Conservation (phyloP, 1,284 basidiomycete species). For the Blastosporella zonata region DNA sequence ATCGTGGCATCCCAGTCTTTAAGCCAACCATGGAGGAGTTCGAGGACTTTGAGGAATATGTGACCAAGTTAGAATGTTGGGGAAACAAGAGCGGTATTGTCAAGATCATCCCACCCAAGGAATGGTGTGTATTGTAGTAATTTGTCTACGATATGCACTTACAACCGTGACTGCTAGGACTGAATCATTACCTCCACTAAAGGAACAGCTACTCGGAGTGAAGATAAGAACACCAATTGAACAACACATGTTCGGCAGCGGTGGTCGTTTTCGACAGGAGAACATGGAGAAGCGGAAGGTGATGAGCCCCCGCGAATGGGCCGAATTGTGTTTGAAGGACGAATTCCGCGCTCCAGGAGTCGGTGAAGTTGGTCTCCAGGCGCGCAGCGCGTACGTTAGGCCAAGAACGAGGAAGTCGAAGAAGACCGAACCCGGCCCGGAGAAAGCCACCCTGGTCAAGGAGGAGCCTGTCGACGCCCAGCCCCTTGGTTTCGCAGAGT, state of each 20-base stretch:
- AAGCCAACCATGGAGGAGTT: constrained; percentile 89
- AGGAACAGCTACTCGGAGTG: constrained; percentile 65
- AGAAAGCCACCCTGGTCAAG: constrained; percentile 36
- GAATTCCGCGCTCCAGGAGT: constrained; percentile 69
- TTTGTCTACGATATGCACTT: not conserved
- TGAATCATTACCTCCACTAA: constrained; percentile 66
- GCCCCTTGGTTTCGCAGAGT: constrained; percentile 19
- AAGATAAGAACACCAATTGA: constrained; percentile 87
- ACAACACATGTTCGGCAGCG: constrained; percentile 84
- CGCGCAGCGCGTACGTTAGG: constrained; percentile 38
- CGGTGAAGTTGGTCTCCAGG: constrained; percentile 60
- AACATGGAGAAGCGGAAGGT: constrained; percentile 87
- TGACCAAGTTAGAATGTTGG: constrained; percentile 84
- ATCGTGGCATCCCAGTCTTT: constrained; percentile 92
- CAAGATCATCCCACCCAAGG: constrained; percentile 89
- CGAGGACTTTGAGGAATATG: constrained; percentile 84
- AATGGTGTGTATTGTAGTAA: constrained; percentile 70
- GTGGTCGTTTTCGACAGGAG: constrained; percentile 86
- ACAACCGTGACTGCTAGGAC: constrained; percentile 46
- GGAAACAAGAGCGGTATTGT: constrained; percentile 87
- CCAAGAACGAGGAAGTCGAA: constrained; percentile 34
- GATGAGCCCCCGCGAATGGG: constrained; percentile 86
- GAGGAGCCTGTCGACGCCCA: constrained; percentile 34
- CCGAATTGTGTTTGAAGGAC: constrained; percentile 71
- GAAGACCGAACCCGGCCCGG: constrained; percentile 34